Percentiles rank a stretch among this genome's conserved stretches.
These are phyloP conservation scores for Aspergillus pseudoglaucus DNA, from an alignment of 2,329 filamentous ascomycete genomes.

Conservation along the genomic window DNA sequence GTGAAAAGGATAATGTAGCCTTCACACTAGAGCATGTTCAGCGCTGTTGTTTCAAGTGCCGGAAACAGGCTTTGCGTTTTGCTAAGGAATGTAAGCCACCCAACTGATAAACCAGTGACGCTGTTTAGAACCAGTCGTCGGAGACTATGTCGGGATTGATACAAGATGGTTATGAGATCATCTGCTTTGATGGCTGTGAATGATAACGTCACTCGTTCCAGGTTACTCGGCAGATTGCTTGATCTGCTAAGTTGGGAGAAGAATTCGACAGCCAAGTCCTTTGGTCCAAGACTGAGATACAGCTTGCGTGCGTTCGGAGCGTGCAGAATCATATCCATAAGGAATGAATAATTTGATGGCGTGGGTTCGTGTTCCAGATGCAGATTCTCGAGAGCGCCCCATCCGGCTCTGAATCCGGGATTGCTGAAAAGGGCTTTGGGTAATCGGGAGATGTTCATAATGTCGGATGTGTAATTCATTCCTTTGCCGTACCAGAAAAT, in stretches of 20 bases:
- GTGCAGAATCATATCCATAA: conserved; percentile 5
- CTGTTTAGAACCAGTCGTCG: not conserved
- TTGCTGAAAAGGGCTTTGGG: conserved; percentile 5
- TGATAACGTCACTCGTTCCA: conserved; percentile 5
- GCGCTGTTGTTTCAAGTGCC: conserved; percentile 1
- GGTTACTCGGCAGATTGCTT: not conserved
- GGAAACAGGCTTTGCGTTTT: conserved; percentile 3
- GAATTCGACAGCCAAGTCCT: conserved; percentile 7
- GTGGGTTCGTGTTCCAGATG: conserved; percentile 9
- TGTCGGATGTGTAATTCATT: conserved; percentile 5
- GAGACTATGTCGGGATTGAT: conserved; percentile 1
- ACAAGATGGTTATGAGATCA: conserved; percentile 3
- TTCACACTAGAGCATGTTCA: conserved; percentile 1
- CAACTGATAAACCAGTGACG: conserved; percentile 1
- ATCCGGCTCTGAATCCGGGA: conserved; percentile 3
- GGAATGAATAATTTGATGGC: conserved; percentile 7
- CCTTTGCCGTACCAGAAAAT: conserved; percentile 9
- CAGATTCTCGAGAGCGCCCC: conserved; percentile 4
- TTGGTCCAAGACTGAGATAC: conserved; percentile 5
- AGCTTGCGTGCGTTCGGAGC: conserved; percentile 5
- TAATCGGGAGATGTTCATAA: conserved; percentile 6
- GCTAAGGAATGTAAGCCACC: not conserved
- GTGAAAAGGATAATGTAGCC: not conserved
- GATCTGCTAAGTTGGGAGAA: conserved; percentile 2
- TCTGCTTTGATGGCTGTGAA: conserved; percentile 2